phyloP scores from a whole-genome alignment of 2,329 filamentous ascomycete genomes.

The Cladophialophora chaetospira region DNA sequence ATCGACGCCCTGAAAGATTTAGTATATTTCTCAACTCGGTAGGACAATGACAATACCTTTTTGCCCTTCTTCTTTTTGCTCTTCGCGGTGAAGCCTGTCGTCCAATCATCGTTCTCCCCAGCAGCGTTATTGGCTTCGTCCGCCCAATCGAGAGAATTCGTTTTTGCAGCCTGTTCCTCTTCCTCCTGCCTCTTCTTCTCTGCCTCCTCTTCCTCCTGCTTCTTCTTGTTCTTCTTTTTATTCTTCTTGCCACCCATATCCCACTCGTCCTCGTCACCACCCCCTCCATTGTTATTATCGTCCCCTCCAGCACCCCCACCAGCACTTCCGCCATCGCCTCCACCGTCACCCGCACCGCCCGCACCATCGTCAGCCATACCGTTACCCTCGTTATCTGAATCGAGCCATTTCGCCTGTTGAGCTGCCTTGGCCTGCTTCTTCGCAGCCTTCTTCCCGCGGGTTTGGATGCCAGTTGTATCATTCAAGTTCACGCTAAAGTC shows the following conservation, averaged over 20 bases:
- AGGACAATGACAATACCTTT: constrained; percentile 46
- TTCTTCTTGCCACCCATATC: constrained; percentile 39
- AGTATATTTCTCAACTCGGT: neutral
- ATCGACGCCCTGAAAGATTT: constrained; percentile 35
- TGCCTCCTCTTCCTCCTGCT: constrained; percentile 39
- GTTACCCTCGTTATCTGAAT: constrained; percentile 52
- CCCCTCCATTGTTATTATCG: constrained; percentile 45
- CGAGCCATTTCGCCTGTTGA: constrained; percentile 45
- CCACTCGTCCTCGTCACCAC: constrained; percentile 47
- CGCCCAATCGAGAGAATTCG: constrained; percentile 47
- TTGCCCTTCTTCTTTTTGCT: constrained; percentile 58
- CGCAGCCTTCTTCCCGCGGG: constrained; percentile 38
- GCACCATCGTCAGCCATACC: constrained; percentile 39
- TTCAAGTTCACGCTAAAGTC: constrained; percentile 44
- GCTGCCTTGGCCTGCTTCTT: constrained; percentile 56
- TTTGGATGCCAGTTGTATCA: constrained; percentile 33
- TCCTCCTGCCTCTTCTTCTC: constrained; percentile 40
- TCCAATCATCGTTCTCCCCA: constrained; percentile 57
- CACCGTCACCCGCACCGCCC: constrained; percentile 40
- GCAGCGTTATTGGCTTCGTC: constrained; percentile 45
- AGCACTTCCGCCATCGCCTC: constrained; percentile 37
- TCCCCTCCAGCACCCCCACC: constrained; percentile 38
- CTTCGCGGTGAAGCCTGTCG: constrained; percentile 47
- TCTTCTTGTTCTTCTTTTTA: constrained; percentile 40
- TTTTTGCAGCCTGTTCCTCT: constrained; percentile 38